phyloP scores from a whole-genome alignment of 345 rosid genomes.

The Nephelium lappaceum region DNA sequence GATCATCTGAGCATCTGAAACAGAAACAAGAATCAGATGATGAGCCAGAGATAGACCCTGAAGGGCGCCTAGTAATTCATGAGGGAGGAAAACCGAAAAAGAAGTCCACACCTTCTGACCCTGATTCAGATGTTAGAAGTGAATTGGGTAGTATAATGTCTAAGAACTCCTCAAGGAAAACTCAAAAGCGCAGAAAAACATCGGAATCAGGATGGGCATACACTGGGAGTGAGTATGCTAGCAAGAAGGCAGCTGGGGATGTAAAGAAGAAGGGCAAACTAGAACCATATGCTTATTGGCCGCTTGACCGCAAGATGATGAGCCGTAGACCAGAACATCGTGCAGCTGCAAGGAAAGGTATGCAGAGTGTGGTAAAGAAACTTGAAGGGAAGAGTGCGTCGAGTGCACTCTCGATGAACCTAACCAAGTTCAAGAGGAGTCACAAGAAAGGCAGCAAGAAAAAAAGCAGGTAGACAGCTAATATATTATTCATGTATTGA shows the following conservation, averaged over 20 bases:
- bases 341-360: conserved; percentile 86
- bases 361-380: conserved; percentile 76
- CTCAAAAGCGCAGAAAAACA: conserved; percentile 68
- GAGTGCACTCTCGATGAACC: conserved; percentile 46
- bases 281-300: conserved; percentile 98
- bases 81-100: conserved; percentile 56
- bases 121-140: conserved; percentile 60
- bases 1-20: conserved; percentile 56
- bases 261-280: conserved; percentile 85
- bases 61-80: conserved; percentile 69
- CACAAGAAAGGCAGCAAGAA: conserved; percentile 50
- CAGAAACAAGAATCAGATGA: conserved; percentile 75
- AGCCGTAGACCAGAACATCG: conserved; percentile 87
- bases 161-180: conserved; percentile 48
- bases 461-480: conserved; percentile 26
- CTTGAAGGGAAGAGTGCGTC: conserved; percentile 84
- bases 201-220: conserved; percentile 83
- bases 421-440: conserved; percentile 28
- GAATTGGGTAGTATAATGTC: conserved; percentile 56
- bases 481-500: neutral
- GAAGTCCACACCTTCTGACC: conserved; percentile 43
- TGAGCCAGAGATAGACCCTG: conserved; percentile 77
- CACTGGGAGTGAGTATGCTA: conserved; percentile 84
- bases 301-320: conserved; percentile 96
- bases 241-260: conserved; percentile 90